Base-by-base conservation (phyloP, 768 basidiomycete genomes). In the Lactifluus piperatus region DNA sequence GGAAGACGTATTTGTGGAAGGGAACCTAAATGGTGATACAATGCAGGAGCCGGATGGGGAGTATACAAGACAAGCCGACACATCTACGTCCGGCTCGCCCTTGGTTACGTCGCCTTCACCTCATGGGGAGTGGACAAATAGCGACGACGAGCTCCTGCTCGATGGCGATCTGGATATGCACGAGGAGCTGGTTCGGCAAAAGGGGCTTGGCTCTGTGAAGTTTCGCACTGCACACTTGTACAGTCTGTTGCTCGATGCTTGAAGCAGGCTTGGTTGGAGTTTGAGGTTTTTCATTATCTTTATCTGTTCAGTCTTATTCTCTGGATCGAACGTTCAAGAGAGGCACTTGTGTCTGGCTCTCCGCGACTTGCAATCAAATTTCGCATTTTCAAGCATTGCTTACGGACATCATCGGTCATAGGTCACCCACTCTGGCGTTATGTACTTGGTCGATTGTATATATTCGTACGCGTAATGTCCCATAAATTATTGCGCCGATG, bases 151-250 rank as follows among this genome's bases (percentile, higher is more conserved):
- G 48, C 22, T 55, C 14, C 37, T 55, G 41, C 39, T 55, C 34
- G 53, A 44, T 29, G 47, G 53, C 30, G 53, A 60, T 44, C 58
- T 50, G 26, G 22, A 1, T 34, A 41, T 20, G 14, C 47, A 55
- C n/a, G 39, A 44, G 24, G 53, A 48, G 32, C 47, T 60, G 6
- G 47, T 59, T 47, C 54, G 14, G 41, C 53, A 47, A 41, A 60
- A 60, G 26, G 58, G 53, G 24, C 22, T 54, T 14, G 22, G 24
- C 24, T 59, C 58, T 3, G 41, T 54, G 41, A 59, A 59, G 39
- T 49, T 54, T 55, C 58, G 58, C 32, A 60, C 48, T 43, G 58
- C 58, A 9, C 47, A 60, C 43, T 36, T 60, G 27, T 60, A 60
- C 22, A 24, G 53, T 16, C 18, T 60, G 32, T 41, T 60, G 29